These are phyloP conservation scores for Neurospora crassa DNA, from an alignment of 2,329 filamentous ascomycete genomes.

Conservation along the genomic window DNA sequence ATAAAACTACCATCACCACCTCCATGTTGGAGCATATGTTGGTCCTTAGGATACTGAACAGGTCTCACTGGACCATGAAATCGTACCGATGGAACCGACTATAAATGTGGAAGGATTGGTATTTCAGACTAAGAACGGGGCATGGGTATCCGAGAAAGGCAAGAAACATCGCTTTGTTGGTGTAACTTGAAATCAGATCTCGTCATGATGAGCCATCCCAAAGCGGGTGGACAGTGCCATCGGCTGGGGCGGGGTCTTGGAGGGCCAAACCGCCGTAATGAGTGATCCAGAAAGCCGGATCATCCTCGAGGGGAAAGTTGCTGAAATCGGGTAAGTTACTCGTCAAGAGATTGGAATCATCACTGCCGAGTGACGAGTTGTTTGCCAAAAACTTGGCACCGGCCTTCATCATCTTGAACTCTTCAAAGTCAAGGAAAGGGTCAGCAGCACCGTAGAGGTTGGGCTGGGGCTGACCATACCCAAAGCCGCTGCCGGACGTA, in stretches of 20 bases:
- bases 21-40: not conserved
- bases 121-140: conserved; percentile 2
- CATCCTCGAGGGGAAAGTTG: conserved; percentile 31
- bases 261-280: conserved; percentile 31
- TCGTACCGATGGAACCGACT: not conserved
- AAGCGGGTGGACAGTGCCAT: conserved; percentile 18
- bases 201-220: conserved; percentile 19
- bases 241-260: conserved; percentile 15
- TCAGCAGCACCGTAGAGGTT: conserved; percentile 33
- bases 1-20: conserved; percentile 2
- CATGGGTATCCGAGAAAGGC: conserved; percentile 14
- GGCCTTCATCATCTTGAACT: conserved; percentile 41
- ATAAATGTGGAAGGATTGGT: not conserved
- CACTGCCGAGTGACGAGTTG: conserved; percentile 28
- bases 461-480: conserved; percentile 35
- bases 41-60: not conserved
- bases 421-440: conserved; percentile 43
- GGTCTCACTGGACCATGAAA: not conserved
- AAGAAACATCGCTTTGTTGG: conserved; percentile 9
- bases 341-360: conserved; percentile 36
- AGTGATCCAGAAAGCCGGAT: conserved; percentile 39
- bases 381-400: conserved; percentile 35
- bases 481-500: conserved; percentile 35
- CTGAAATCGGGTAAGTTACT: conserved; percentile 12
- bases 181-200: conserved; percentile 5